Evolutionary conservation across 768 basidiomycete species (phyloP).

Genomic region (Rubroboletus pulcherrimus): DNA sequence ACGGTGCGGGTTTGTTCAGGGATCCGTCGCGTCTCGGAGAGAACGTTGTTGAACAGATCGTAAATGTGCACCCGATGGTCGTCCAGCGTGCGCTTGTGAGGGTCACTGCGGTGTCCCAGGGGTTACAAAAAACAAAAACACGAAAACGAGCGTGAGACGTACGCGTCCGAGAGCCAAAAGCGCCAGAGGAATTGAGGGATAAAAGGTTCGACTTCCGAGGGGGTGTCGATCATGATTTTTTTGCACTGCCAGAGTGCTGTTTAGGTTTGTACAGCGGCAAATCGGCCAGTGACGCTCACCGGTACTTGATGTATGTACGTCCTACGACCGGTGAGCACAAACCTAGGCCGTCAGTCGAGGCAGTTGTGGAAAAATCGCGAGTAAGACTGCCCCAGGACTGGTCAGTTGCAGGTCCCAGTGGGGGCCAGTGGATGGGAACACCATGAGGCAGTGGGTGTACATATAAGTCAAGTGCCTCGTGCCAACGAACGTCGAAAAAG

Average conservation of each 20-base stretch:
- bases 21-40: slow-evolving; percentile 42
- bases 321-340: not conserved
- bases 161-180: slow-evolving; percentile 47
- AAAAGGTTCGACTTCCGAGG: slow-evolving; percentile 33
- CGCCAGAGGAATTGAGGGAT: slow-evolving; percentile 47
- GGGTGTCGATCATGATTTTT: not conserved
- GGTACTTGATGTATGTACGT: not conserved
- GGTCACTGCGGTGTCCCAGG: no score
- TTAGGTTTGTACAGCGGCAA: slow-evolving; percentile 3
- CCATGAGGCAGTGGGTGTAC: slow-evolving; percentile 1
- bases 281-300: not conserved
- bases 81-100: slow-evolving; percentile 28
- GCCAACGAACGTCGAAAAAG: not conserved
- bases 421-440: not conserved
- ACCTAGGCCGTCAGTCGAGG: not conserved
- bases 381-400: not conserved
- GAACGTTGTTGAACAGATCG: slow-evolving; percentile 48
- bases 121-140: no score
- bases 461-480: slow-evolving; percentile 14
- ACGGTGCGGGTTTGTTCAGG: slow-evolving; percentile 35
- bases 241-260: not conserved
- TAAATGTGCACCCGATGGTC: slow-evolving; percentile 48
- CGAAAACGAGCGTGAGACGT: slow-evolving; percentile 14
- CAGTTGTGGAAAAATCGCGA: not conserved
- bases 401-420: slow-evolving; percentile 6